Percentiles rank a stretch among this genome's conserved stretches.
These are phyloP conservation scores for Piloderma croceum DNA, from an alignment of 768 basidiomycete species.

Conservation along the genomic window DNA sequence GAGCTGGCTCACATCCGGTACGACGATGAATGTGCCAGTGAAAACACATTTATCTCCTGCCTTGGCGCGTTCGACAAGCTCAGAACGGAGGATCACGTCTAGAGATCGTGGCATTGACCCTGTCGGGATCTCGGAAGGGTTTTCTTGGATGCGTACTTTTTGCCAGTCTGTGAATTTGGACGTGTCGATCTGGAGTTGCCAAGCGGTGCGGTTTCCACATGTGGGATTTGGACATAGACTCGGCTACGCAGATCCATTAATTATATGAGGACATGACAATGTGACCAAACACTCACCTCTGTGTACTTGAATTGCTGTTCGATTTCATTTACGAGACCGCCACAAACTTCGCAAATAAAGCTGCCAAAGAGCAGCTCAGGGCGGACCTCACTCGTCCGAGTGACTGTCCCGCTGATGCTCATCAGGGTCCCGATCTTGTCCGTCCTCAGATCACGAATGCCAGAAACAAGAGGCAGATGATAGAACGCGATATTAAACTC, in stretches of 20 bases:
- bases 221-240: slow-evolving; percentile 90
- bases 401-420: slow-evolving; percentile 96
- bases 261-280: not conserved
- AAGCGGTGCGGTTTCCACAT: slow-evolving; percentile 83
- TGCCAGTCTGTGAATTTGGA: slow-evolving; percentile 99
- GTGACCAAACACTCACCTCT: slow-evolving; percentile 50
- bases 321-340: slow-evolving; percentile 81
- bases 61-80: slow-evolving; percentile 97
- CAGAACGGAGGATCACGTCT: slow-evolving; percentile 91
- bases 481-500: slow-evolving; percentile 97
- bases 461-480: slow-evolving; percentile 87
- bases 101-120: slow-evolving; percentile 97
- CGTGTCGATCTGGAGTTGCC: slow-evolving; percentile 93
- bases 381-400: slow-evolving; percentile 93
- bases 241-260: slow-evolving; percentile 48
- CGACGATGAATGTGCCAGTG: slow-evolving; percentile 96
- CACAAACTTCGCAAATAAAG: slow-evolving; percentile 88
- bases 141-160: slow-evolving; percentile 98
- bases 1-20: slow-evolving; percentile 95
- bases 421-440: slow-evolving; percentile 92
- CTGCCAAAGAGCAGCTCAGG: slow-evolving; percentile 92
- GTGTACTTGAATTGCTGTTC: slow-evolving; percentile 99
- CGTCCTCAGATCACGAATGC: slow-evolving; percentile 89
- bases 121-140: slow-evolving; percentile 96
- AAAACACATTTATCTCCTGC: slow-evolving; percentile 99